Evolutionary conservation across 164 flowering plant species (phyloP), one percentile per base, ranked within the genome.

Genomic region (Liriodendron chinense): DNA sequence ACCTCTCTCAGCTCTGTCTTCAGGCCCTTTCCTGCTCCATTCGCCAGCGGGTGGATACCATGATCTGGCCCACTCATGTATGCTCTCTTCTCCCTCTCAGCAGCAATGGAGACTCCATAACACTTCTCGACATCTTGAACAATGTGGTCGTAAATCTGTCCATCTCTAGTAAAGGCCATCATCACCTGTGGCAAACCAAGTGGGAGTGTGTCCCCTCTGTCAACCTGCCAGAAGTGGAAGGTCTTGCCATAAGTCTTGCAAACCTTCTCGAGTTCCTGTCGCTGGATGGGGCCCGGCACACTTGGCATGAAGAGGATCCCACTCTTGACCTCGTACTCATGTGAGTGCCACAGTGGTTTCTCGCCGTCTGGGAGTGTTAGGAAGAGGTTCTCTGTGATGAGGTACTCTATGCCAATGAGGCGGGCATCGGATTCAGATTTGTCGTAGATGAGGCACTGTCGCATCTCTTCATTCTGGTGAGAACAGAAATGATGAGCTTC

Each of bases 401-500:
- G 78, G 86, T 93, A 94, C 81, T 92, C 98, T 2, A 94, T 1
- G 8, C 98, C 98, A 48, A 95, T 93, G 6, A 95, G 91, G 2
- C 89, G 74, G 0, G 92, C 94, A 49, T 88, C 84, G 0, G 83
- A 10, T 1, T 85, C 87, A 0, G 87, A 86, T 67, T 89, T 69
- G 80, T 93, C 92, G 82, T 88, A 94, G 76, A 94, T 90, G 14
- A 94, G 85, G 78, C 98, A 94, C 80, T 94, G 98, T 69, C 97
- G 72, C 89, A 94, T 78, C 72, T 94, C 98, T 71, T 91, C 97
- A 84, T 89, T 93, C 75, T 83, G 92, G 84, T 88, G 93, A 0
- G 85, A 89, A 74, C 98, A 94, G 79, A 53, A 94, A 83, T 94
- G 98, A 85, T 94, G 98, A n/a, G 95, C 92, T 80, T 91, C 97